These are phyloP conservation scores for Prunus padus DNA, from an alignment of 306 rosid species.

Conservation along the genomic window DNA sequence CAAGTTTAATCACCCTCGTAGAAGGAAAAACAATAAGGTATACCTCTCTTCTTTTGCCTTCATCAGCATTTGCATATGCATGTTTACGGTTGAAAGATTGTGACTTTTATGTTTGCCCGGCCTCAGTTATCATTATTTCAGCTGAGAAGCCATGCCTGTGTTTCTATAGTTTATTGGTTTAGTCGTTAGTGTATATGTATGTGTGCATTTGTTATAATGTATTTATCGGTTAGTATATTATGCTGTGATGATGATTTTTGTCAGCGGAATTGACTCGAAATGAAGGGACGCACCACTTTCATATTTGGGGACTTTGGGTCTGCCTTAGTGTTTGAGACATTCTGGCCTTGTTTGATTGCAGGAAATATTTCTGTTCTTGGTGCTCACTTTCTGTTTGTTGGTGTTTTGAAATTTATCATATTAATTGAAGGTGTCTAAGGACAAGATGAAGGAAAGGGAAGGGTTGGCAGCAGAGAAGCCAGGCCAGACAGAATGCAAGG, in stretches of 20 bases:
- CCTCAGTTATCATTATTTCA: background rate
- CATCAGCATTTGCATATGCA: background rate
- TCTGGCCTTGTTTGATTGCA: too few relatives aligned
- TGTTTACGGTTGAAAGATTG: background rate
- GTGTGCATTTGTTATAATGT: background rate
- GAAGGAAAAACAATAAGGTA: slow-evolving; percentile 59
- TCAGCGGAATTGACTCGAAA: too few relatives aligned
- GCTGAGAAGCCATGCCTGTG: background rate
- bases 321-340: too few relatives aligned
- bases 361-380: too few relatives aligned
- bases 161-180: background rate
- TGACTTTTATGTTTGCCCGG: background rate
- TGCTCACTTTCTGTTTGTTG: too few relatives aligned
- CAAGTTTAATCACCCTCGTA: slow-evolving; percentile 79
- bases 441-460: slow-evolving; percentile 52
- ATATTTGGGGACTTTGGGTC: too few relatives aligned
- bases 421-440: slow-evolving; percentile 50
- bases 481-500: slow-evolving; percentile 83
- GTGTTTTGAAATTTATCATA: too few relatives aligned
- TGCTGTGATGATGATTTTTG: background rate
- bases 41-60: background rate
- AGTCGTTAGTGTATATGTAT: background rate
- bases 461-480: slow-evolving; percentile 48
- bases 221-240: background rate
- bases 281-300: too few relatives aligned